Percentiles rank a stretch among this genome's conserved stretches.
Evolutionary conservation across 75 land plant species (phyloP).

Genomic region (Cupressus sempervirens): DNA sequence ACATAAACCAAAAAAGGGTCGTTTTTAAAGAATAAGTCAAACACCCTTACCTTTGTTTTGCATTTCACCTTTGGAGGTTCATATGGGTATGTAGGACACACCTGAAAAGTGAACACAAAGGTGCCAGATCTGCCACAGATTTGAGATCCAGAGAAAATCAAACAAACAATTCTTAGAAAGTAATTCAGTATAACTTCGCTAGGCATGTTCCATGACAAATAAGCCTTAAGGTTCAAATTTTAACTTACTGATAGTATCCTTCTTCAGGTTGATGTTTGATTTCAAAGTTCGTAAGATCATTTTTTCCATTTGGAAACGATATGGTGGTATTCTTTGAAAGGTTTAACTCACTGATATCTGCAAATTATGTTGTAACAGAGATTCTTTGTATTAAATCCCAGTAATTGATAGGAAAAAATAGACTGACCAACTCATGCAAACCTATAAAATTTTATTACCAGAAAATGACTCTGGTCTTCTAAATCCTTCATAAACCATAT

Average conservation of each 20-base stretch:
- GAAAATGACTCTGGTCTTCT: neutral
- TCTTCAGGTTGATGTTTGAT: constrained; percentile 49
- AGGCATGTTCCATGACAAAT: neutral
- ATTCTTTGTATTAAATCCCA: neutral
- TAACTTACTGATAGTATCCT: constrained; percentile 49
- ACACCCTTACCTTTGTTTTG: constrained; percentile 62
- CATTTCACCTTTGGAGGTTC: constrained; percentile 84
- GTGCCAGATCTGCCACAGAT: constrained; percentile 52
- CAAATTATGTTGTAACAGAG: neutral
- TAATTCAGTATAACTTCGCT: neutral
- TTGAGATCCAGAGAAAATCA: neutral
- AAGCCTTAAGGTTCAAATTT: neutral
- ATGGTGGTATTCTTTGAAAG: constrained; percentile 38
- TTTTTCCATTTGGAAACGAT: constrained; percentile 57
- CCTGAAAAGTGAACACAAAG: constrained; percentile 63
- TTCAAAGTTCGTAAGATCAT: constrained; percentile 52
- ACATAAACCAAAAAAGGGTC: no score
- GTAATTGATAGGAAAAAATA: neutral
- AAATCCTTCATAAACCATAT: no score
- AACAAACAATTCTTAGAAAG: neutral
- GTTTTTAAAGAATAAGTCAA: neutral
- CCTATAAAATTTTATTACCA: neutral
- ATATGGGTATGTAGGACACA: constrained; percentile 66
- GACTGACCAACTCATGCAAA: neutral
- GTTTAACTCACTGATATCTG: constrained; percentile 56